Evolutionary conservation across 2,329 filamentous ascomycete genomes (phyloP).

Genomic region (Aspergillus pseudonomiae): DNA sequence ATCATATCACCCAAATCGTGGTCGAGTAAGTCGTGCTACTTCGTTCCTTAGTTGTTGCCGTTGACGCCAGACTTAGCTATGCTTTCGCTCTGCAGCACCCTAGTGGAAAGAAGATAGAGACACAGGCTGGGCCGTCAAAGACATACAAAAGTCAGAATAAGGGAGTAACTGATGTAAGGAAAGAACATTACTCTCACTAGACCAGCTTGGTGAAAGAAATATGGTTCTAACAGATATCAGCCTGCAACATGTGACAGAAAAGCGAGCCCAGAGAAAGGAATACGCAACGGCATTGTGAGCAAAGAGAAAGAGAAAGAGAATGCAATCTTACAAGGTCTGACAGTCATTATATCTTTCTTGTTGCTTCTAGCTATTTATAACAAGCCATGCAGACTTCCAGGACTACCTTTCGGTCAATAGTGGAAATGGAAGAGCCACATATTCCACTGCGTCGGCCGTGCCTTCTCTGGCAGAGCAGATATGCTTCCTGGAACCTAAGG

Average conservation of each 20-base stretch:
- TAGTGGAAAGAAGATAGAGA: background rate
- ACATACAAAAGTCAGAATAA: background rate
- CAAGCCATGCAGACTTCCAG: slow-evolving; percentile 3
- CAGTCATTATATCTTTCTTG: background rate
- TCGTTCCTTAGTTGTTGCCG: no score
- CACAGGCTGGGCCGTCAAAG: background rate
- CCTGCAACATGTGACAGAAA: background rate
- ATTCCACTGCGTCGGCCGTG: background rate
- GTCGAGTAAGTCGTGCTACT: background rate
- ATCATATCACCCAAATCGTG: background rate
- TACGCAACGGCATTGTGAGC: background rate
- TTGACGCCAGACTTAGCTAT: background rate
- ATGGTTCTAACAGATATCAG: background rate
- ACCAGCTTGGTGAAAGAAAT: background rate
- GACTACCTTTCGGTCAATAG: background rate
- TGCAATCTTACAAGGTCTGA: slow-evolving; percentile 3
- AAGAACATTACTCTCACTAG: no score
- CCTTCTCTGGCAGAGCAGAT: slow-evolving; percentile 13
- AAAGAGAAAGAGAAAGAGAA: background rate
- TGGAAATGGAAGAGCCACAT: no score
- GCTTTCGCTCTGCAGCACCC: background rate
- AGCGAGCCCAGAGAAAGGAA: background rate
- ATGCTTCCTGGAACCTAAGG: slow-evolving; percentile 10
- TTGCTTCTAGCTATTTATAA: background rate
- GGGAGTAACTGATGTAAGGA: background rate